These are phyloP conservation scores for Solanum tarapatanum DNA, from an alignment of 257 asterid genomes.

Conservation along the genomic window DNA sequence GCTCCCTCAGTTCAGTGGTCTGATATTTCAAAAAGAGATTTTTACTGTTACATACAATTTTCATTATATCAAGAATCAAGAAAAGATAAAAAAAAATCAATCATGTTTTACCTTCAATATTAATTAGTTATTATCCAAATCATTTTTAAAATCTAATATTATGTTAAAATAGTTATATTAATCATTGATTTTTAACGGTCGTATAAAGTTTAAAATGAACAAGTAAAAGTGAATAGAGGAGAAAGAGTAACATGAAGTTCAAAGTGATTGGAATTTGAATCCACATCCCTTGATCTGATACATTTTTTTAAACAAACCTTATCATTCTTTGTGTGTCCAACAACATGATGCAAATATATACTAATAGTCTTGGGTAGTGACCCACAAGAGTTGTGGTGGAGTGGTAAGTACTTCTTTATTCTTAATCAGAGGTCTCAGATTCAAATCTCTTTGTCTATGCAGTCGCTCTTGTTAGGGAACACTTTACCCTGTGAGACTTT, in stretches of 20 bases:
- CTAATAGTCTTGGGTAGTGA: background rate
- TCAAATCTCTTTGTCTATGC: too few species aligned
- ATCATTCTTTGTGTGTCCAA: background rate
- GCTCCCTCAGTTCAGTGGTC: background rate
- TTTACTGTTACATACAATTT: background rate
- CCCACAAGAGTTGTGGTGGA: too few species aligned
- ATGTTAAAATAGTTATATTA: background rate
- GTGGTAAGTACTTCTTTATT: background rate
- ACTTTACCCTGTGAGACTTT: background rate
- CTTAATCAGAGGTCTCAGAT: background rate
- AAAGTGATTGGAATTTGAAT: background rate
- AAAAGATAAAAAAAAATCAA: too few species aligned
- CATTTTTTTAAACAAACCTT: background rate
- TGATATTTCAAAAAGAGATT: too few species aligned
- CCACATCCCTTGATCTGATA: background rate
- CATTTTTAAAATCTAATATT: too few species aligned
- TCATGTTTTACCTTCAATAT: background rate
- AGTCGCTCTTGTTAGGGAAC: background rate
- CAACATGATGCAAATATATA: background rate
- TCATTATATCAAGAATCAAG: background rate
- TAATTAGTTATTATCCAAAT: too few species aligned
- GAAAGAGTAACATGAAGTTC: background rate
- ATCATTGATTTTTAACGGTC: too few species aligned
- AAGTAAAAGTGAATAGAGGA: background rate
- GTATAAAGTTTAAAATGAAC: background rate